phyloP scores from a whole-genome alignment of 208 protist species.

The Porcisia hertigi region DNA sequence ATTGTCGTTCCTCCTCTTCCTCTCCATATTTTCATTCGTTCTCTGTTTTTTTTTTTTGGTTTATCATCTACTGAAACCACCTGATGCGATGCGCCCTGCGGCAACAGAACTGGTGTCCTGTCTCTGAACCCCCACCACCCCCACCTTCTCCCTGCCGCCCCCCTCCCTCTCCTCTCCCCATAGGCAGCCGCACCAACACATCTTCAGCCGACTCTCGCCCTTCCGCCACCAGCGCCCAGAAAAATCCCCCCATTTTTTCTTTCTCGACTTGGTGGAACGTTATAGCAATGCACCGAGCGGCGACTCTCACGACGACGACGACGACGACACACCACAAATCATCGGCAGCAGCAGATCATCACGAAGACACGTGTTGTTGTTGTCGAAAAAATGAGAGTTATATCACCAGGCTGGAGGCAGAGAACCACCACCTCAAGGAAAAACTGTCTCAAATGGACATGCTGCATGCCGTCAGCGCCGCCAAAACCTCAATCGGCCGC shows the following conservation, averaged over 20 bases:
- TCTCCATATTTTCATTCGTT: neutral
- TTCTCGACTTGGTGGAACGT: neutral
- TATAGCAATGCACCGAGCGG: neutral
- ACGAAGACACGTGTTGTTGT: conserved; percentile 25
- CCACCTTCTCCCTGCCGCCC: neutral
- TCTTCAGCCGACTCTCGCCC: neutral
- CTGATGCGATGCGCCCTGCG: neutral
- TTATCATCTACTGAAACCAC: neutral
- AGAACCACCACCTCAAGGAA: conserved; percentile 56
- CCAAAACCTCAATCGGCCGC: conserved; percentile 36
- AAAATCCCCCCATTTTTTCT: neutral
- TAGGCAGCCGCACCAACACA: too few species aligned
- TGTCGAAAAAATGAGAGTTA: conserved; percentile 21
- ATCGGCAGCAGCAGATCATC: neutral
- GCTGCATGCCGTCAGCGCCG: conserved; percentile 51
- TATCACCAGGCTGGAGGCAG: conserved; percentile 42
- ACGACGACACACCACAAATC: neutral
- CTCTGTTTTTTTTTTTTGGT: too few species aligned
- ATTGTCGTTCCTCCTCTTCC: neutral
- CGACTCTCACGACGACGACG: conserved; percentile 5
- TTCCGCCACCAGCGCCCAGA: neutral
- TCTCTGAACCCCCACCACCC: neutral
- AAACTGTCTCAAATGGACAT: conserved; percentile 53
- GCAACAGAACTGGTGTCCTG: neutral
- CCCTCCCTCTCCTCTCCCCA: neutral